Conservation (phyloP, 495 filamentous ascomycete genomes). For the Penicillium fimorum region DNA sequence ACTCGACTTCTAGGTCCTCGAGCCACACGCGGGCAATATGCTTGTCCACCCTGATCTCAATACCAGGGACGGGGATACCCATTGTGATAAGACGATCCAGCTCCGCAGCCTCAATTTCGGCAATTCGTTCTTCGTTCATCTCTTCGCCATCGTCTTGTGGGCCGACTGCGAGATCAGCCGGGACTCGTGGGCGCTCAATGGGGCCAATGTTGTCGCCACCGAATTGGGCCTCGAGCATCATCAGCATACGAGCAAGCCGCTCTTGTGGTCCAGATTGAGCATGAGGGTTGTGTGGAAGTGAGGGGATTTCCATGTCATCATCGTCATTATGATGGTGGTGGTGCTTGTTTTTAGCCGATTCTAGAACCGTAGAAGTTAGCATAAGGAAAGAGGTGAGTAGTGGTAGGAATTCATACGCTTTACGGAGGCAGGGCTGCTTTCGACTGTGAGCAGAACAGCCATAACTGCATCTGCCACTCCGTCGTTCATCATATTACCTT, state of each 20-base stretch:
- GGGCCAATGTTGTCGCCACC: constrained; percentile 68
- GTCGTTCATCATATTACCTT: constrained; percentile 96
- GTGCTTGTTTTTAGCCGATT: constrained; percentile 55
- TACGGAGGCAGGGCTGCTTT: constrained; percentile 91
- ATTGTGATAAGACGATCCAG: constrained; percentile 69
- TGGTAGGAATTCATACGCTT: constrained; percentile 61
- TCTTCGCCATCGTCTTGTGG: constrained; percentile 33
- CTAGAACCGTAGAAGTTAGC: constrained; percentile 29
- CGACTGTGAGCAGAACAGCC: constrained; percentile 82
- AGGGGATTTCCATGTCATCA: constrained; percentile 30
- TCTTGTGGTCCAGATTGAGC: constrained; percentile 66
- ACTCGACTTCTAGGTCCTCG: constrained; percentile 87
- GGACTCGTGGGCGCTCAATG: constrained; percentile 64
- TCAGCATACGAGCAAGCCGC: constrained; percentile 76
- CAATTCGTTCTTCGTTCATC: constrained; percentile 46
- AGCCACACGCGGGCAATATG: constrained; percentile 87
- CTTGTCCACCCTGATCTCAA: constrained; percentile 85
- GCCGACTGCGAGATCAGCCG: constrained; percentile 40
- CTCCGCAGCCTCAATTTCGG: constrained; percentile 58
- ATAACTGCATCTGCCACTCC: constrained; percentile 94
- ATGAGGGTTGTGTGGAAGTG: constrained; percentile 60
- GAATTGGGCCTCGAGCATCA: constrained; percentile 97
- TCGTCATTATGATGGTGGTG: constrained; percentile 58
- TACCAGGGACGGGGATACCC: constrained; percentile 83
- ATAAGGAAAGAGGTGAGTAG: background rate